Base-by-base conservation (phyloP, 2,329 filamentous ascomycete genomes). In the Fragosphaeria purpurea region DNA sequence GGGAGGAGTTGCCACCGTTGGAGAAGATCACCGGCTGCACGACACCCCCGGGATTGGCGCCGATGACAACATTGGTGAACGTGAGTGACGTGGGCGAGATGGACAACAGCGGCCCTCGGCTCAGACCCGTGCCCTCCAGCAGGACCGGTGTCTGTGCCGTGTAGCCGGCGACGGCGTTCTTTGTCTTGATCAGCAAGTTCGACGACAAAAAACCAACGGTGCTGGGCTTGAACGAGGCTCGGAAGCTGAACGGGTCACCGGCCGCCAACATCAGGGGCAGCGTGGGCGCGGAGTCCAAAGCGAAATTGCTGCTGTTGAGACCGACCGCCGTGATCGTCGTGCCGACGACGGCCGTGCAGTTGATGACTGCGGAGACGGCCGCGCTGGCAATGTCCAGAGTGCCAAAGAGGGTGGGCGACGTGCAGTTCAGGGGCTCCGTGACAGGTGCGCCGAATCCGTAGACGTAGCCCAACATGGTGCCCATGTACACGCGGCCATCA, bases 391-490 rank as follows among this genome's bases (percentile, higher is more conserved):
- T 62, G 37, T 73, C 65, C 1, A 68, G 63, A 1, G 60, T 67
- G 3, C 73, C 73, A 55, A 80, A 79, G 32, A 70, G 60, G 0
- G 70, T 31, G 2, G 55, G 68, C 0, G 71, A 65, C 0, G 74
- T 73, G 58, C 77, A 81, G 58, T 78, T 76, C 2, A 81, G 62
- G 0, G 77, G 71, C 4, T 68, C 58, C 40, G 74, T 78, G 33
- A 76, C 73, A 0, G 77, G 75, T 0, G 75, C 74, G 1, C 77
- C 77, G 50, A 77, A 79, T 2, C 68, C 76, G 34, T 79, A 79
- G 22, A 81, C 59, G 50, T 64, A 71, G 4, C 77, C 78, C 31
- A 65, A 62, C 3, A 64, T 73, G 1, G 72, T 75, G 8, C 73
- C 74, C n/a, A 80, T 60, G 53, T 80, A 81, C 3, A 73, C 70